phyloP scores from a whole-genome alignment of 2,329 filamentous ascomycete species.

The Curvularia eragrostidis region DNA sequence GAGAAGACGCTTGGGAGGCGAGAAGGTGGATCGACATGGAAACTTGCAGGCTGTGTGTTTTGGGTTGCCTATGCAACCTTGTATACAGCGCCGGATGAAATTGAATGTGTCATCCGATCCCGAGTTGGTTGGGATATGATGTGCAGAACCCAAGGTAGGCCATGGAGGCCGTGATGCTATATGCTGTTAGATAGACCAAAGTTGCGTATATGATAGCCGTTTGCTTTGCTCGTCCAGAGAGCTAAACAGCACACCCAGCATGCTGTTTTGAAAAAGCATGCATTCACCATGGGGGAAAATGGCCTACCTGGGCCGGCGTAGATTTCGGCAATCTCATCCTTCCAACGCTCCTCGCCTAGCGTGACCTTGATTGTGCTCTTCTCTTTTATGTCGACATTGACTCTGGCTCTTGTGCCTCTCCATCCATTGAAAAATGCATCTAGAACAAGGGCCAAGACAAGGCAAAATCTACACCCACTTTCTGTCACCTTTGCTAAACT shows the following conservation, averaged over 20 bases:
- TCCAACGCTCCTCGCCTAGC: constrained; percentile 35
- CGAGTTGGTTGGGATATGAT: constrained; percentile 38
- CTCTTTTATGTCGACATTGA: constrained; percentile 36
- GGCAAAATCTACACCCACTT: constrained; percentile 40
- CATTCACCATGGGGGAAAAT: neutral
- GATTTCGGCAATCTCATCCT: constrained; percentile 34
- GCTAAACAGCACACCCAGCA: neutral
- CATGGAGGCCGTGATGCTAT: constrained; percentile 40
- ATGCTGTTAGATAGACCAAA: constrained; percentile 14
- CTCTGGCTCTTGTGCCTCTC: constrained; percentile 29
- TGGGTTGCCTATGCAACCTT: constrained; percentile 42
- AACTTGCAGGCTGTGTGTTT: constrained; percentile 39
- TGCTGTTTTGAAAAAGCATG: neutral
- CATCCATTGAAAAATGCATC: constrained; percentile 40
- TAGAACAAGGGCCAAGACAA: constrained; percentile 34
- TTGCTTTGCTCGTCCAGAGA: neutral
- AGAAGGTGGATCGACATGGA: constrained; percentile 25
- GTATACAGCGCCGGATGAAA: constrained; percentile 42
- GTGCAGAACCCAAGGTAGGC: constrained; percentile 40
- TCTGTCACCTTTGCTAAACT: constrained; percentile 27
- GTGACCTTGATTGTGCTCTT: constrained; percentile 37
- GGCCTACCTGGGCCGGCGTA: constrained; percentile 39
- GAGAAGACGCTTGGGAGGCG: constrained; percentile 38
- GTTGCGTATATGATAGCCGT: neutral
- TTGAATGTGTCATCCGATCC: constrained; percentile 45